Base-by-base conservation (phyloP, 2,329 filamentous ascomycete genomes). In the Mariannaea sp. region DNA sequence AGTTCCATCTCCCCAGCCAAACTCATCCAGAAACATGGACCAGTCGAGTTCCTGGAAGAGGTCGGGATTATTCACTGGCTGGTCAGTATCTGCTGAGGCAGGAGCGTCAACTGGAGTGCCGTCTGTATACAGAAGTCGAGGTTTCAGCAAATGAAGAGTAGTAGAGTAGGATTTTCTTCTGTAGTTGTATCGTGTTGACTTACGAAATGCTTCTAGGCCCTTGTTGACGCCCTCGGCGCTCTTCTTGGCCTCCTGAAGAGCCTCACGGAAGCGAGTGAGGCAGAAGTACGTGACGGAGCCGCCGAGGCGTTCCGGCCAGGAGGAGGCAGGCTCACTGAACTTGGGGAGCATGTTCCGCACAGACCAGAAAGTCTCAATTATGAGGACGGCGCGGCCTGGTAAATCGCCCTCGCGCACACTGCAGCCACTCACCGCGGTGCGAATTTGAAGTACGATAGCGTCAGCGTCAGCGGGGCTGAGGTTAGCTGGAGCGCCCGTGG, bases 231-330 rank as follows among this genome's bases (percentile, higher is more conserved):
- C 55, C 42, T 71, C 62, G 13, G 65, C 66, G 57, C 65, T 65
- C 58, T 62, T 65, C 68, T 71, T 62, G 7, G 72, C 70, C 36
- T 70, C 67, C 27, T 75, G 71, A 22, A 80, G 32, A 70, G 71
- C 43, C 62, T 66, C 61, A 70, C 80, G 75, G 77, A 82, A 66
- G 29, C 73, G 67, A 27, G 72, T 67, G 6, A 83, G 68, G 55
- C 79, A 82, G 59, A 78, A 79, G 55, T 78, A 79, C 4, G 75
- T 75, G 26, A 81, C 69, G 43, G 78, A 76, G 3, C 78, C 78
- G 13, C 76, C 74, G 4, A 82, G 71, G 1, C 80, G 75, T 53
- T 77, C 73, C 3, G 75, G 73, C 66, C 69, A 72, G 29, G 77
- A 75, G 10, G 70, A 67, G 2, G 73, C 74, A 0, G 74, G 70